Base-by-base conservation (phyloP, 352 stramenopile genomes). In the Phytopythium sindhum region DNA sequence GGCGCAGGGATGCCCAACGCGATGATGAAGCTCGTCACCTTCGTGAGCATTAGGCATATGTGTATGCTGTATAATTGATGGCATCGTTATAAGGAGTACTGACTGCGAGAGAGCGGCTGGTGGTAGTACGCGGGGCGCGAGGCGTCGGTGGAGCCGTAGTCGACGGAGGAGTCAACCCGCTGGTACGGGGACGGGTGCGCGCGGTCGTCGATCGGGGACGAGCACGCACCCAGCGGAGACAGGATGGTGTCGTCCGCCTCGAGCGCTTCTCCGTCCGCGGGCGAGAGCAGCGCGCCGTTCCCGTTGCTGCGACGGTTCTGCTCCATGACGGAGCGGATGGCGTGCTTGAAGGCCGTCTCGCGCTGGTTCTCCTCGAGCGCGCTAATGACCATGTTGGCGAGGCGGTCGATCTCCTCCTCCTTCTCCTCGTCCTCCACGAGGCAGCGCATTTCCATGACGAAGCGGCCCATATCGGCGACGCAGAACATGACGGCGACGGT, bases 391-490 rank as follows among this genome's bases (percentile, higher is more conserved):
- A 75, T 64, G 63, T 75, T 78, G 24, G 72, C 70, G 47, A 75
- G 64, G 33, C 69, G 62, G 29, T 77, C 68, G 29, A 80, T 63
- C 35, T 82, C 76, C 19, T 88, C 79, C n/a, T 77, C 69, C 28
- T 75, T 42, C 51, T 78, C 67, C 52, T 80, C 73, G 54, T 85
- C 77, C 35, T 88, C 81, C 19, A 88, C 82, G 19, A 88, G 66
- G 14, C 68, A 60, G 23, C 51, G 67, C 35, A 74, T 70, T 60
- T 86, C 79, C 77, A 88, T 88, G 11, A 84, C 65, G 65, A 81
- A 86, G 53, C 79, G 79, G 66, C 77, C 57, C 59, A 88, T 66
- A 67, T 88, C 79, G 47, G 67, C 80, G 4, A 74, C 64, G 21
- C 68, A 81, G 60, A 88, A 88, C 57, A 86, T 69, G 12, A 76